phyloP scores from a whole-genome alignment of 1,284 basidiomycete genomes.

The Earliella scabrosa region DNA sequence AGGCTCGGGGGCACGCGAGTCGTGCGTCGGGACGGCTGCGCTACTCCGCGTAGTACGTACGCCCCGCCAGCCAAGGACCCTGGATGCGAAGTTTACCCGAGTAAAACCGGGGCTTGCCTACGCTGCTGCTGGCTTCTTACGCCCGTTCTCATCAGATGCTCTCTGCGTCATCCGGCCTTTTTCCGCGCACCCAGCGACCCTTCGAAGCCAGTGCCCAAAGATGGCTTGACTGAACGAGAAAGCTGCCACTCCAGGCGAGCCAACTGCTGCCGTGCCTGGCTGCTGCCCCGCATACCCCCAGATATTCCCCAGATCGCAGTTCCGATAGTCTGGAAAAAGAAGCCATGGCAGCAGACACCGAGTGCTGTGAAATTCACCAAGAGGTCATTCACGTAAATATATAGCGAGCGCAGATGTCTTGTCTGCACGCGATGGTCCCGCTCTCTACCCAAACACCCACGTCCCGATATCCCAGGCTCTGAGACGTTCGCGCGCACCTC shows the following conservation, averaged over 20 bases:
- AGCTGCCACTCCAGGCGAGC: too few species aligned
- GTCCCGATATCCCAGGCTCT: conserved; percentile 5
- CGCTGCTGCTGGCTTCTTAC: too few species aligned
- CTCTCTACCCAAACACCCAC: conserved; percentile 8
- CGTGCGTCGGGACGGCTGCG: too few species aligned
- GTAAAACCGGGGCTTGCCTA: neutral
- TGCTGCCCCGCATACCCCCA: conserved; percentile 32
- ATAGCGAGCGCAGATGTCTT: conserved; percentile 12
- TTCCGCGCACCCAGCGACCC: conserved; percentile 13
- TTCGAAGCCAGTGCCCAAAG: too few species aligned
- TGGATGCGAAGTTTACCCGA: conserved; percentile 19
- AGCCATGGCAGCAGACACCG: neutral
- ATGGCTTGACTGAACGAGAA: too few species aligned
- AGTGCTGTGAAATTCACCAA: conserved; percentile 1
- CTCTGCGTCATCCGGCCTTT: conserved; percentile 16
- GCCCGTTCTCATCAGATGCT: conserved; percentile 14
- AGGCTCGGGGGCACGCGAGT: too few species aligned
- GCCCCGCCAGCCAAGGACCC: neutral
- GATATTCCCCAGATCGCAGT: conserved; percentile 25
- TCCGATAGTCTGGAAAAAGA: conserved; percentile 13
- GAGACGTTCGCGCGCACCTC: neutral
- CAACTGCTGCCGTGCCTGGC: conserved; percentile 12
- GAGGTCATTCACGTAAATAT: conserved; percentile 11
- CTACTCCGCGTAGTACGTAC: too few species aligned
- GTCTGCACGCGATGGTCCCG: conserved; percentile 15